Evolutionary conservation across 2,329 filamentous ascomycete species (phyloP), one percentile per base, ranked within the genome.

Genomic region (Zymoseptoria crescenta): DNA sequence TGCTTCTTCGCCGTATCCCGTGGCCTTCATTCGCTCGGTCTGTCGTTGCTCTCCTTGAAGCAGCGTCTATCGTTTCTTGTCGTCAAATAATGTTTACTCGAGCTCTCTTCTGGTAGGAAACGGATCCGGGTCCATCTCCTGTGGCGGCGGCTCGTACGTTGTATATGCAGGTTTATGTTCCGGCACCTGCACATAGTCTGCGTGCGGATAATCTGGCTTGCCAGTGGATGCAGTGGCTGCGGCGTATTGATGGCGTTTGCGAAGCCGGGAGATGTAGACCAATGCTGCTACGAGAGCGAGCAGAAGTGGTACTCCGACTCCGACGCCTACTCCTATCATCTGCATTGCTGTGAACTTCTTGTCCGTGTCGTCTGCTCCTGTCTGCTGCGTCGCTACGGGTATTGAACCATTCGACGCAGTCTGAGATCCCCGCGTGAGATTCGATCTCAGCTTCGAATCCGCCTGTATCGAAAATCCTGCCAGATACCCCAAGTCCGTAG

Each of bases 261-360:
- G 35, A n/a, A 45, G 35, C 35, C 16, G 16, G 16, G 35, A 45
- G 2, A 45, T 45, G 35, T 45, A 45, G 16, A 45, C 35, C 13
- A 45, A 16, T 45, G 35, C 35, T 45, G 35, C 35, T 7, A 45
- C 58, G n/a, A 60, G 49, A 3, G 52, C 55, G 4, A 58, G 27
- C 24, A 62, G 56, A 16, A 62, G 51, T 1, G 60, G 60, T 4
- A 60, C 58, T 7, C 60, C 60, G 21, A 62, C 48, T 2, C 60
- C 60, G 6, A 52, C 55, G 1, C 60, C 60, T 1, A 62, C 60
- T 21, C 58, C 60, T 27, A 58, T 54, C 58, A 62, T 56, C 9
- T 51, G 53, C 21, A 53, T 58, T 4, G 56, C 50, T 9, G 58
- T 60, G 49, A 54, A 62, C 4, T 24, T 27, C 3, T 41, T 54